Conservation (phyloP, 768 basidiomycete species). For the Termitomyces bulborhizus region DNA sequence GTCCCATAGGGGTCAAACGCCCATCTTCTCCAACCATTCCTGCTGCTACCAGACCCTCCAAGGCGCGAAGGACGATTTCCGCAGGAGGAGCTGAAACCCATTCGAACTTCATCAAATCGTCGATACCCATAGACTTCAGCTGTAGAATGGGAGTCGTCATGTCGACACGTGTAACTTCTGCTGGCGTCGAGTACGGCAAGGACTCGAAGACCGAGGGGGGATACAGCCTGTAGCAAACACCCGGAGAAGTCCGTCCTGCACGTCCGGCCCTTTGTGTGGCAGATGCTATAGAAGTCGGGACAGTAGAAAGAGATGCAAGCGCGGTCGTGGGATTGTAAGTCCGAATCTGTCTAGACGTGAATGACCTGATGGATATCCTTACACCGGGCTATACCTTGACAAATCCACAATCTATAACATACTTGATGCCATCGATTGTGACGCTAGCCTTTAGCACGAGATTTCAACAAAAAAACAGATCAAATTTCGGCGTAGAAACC, state of each 20-base stretch:
- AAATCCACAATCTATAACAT: constrained; percentile 90
- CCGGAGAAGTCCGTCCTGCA: constrained; percentile 89
- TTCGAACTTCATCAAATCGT: constrained; percentile 94
- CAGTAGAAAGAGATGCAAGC: constrained; percentile 77
- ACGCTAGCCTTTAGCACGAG: constrained; percentile 67
- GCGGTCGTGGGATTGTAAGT: constrained; percentile 84
- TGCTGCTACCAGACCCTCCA: constrained; percentile 76
- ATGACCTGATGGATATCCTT: background rate
- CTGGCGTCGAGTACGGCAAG: constrained; percentile 67
- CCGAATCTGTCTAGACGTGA: constrained; percentile 53
- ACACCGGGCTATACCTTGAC: constrained; percentile 62
- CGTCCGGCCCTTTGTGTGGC: constrained; percentile 92
- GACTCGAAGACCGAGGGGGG: constrained; percentile 52
- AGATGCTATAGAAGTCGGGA: constrained; percentile 83
- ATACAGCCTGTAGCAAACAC: constrained; percentile 91
- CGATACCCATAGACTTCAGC: constrained; percentile 90
- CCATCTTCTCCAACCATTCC: constrained; percentile 85
- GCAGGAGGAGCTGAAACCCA: constrained; percentile 89
- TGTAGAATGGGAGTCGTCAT: constrained; percentile 90
- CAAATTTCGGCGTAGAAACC: constrained; percentile 3
- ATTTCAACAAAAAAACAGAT: background rate
- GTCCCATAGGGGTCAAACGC: constrained; percentile 68
- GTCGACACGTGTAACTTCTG: constrained; percentile 89
- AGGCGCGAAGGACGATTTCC: constrained; percentile 75
- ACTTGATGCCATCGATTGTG: constrained; percentile 93